Conservation (phyloP, 495 filamentous ascomycete genomes). For the Podospora appendiculata region DNA sequence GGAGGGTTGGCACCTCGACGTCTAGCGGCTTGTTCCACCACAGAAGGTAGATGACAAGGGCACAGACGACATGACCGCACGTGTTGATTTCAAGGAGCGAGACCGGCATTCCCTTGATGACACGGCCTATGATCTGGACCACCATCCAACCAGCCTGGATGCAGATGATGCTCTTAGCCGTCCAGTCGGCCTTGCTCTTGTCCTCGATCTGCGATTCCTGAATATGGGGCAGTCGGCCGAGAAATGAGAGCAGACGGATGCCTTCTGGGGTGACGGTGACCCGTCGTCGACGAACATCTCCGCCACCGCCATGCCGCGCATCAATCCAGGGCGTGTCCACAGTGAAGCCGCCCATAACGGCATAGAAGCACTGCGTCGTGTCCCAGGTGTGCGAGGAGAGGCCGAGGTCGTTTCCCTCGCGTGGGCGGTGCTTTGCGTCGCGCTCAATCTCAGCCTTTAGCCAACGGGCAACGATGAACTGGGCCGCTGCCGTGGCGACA, state of each 20-base stretch:
- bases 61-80: constrained; percentile 28
- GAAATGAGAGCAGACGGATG: constrained; percentile 1
- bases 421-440: not conserved
- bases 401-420: no score
- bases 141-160: constrained; percentile 29
- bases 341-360: constrained; percentile 2
- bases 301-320: not conserved
- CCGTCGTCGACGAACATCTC: not conserved
- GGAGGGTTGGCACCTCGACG: constrained; percentile 1
- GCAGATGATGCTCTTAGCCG: constrained; percentile 6
- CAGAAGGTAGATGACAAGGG: constrained; percentile 22
- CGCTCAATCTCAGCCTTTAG: not conserved
- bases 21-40: constrained; percentile 11
- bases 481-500: constrained; percentile 3
- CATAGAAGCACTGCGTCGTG: constrained; percentile 1
- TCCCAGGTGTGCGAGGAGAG: not conserved
- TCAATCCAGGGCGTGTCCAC: not conserved
- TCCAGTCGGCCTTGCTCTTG: constrained; percentile 10
- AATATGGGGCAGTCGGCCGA: not conserved
- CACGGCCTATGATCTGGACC: constrained; percentile 17
- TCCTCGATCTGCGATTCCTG: constrained; percentile 3
- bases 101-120: constrained; percentile 10
- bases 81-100: constrained; percentile 31
- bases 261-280: not conserved
- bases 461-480: constrained; percentile 2